Evolutionary conservation across 129 eudicot genomes (phyloP).

Genomic region (Logfia minima): DNA sequence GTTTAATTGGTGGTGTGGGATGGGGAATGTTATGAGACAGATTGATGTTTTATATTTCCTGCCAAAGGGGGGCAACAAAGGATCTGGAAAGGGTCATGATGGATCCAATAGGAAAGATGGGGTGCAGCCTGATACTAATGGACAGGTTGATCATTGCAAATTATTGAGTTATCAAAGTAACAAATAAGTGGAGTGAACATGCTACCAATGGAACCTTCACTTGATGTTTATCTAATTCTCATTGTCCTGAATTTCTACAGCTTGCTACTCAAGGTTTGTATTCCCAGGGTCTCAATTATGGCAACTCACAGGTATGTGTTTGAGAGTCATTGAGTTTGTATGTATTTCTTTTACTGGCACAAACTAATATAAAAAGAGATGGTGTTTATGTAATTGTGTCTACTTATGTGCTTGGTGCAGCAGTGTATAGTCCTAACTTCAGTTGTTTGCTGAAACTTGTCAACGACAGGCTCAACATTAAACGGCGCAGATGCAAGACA

Average conservation of each 20-base stretch:
- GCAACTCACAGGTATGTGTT: conserved; percentile 45
- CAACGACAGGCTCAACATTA: conserved; percentile 8
- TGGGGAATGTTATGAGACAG: conserved; percentile 2
- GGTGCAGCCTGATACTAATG: conserved; percentile 31
- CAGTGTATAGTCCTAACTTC: not conserved
- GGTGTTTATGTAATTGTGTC: not conserved
- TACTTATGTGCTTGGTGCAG: too few relatives aligned
- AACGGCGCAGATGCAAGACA: conserved; percentile 22
- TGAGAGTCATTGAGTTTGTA: not conserved
- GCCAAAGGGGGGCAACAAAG: conserved; percentile 50
- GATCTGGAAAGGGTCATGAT: conserved; percentile 54
- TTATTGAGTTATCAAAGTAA: not conserved
- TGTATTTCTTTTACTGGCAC: not conserved
- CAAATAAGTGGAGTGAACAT: not conserved
- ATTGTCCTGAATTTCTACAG: conserved; percentile 27
- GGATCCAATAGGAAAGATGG: conserved; percentile 47
- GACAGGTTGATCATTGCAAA: conserved; percentile 39
- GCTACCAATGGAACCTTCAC: not conserved
- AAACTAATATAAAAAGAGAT: not conserved
- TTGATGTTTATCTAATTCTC: not conserved
- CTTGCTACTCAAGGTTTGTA: conserved; percentile 48
- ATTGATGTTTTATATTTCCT: not conserved
- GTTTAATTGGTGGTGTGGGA: not conserved
- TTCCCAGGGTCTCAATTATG: conserved; percentile 54
- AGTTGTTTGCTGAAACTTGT: conserved; percentile 5